These are phyloP conservation scores for Arthrobotrys conoides DNA, from an alignment of 2,329 filamentous ascomycete species.

Conservation along the genomic window DNA sequence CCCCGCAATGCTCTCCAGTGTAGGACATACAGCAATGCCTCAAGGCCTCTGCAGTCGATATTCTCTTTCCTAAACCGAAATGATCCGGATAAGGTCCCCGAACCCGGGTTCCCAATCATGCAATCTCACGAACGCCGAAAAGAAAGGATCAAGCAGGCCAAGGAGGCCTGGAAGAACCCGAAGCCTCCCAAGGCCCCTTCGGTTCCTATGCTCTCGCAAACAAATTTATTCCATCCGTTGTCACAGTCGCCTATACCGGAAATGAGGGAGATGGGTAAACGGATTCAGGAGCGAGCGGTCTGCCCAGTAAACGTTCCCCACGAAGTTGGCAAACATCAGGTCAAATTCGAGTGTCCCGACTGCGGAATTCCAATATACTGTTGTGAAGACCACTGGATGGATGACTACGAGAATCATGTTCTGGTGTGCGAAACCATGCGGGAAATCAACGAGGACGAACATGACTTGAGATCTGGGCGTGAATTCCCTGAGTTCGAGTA, in stretches of 20 bases:
- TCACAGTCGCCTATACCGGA: slow-evolving; percentile 88
- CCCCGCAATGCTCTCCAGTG: slow-evolving; percentile 48
- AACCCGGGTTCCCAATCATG: slow-evolving; percentile 46
- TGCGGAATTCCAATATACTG: slow-evolving; percentile 95
- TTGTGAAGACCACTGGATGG: slow-evolving; percentile 93
- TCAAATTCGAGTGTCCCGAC: slow-evolving; percentile 94
- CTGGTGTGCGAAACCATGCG: slow-evolving; percentile 91
- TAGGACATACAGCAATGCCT: slow-evolving; percentile 42
- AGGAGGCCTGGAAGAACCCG: slow-evolving; percentile 53
- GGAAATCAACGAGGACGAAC: slow-evolving; percentile 98
- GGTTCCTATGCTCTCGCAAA: slow-evolving; percentile 72
- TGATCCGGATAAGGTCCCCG: slow-evolving; percentile 45
- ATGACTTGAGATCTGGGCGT: slow-evolving; percentile 89
- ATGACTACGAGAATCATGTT: slow-evolving; percentile 93
- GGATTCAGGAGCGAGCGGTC: slow-evolving; percentile 92
- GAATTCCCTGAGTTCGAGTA: slow-evolving; percentile 96
- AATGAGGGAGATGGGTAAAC: slow-evolving; percentile 88
- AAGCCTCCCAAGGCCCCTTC: slow-evolving; percentile 26
- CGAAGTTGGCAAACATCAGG: slow-evolving; percentile 80
- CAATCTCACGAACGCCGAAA: slow-evolving; percentile 30
- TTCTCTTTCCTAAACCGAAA: slow-evolving; percentile 54
- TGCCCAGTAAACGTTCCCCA: slow-evolving; percentile 92
- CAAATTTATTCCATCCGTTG: slow-evolving; percentile 95
- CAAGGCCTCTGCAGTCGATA: slow-evolving; percentile 50
- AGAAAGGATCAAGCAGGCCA: slow-evolving; percentile 40